A percentile compares a stretch with the other conserved stretches of the same genome.
phyloP scores from a whole-genome alignment of 129 eudicot genomes.

The Cynara cardunculus region DNA sequence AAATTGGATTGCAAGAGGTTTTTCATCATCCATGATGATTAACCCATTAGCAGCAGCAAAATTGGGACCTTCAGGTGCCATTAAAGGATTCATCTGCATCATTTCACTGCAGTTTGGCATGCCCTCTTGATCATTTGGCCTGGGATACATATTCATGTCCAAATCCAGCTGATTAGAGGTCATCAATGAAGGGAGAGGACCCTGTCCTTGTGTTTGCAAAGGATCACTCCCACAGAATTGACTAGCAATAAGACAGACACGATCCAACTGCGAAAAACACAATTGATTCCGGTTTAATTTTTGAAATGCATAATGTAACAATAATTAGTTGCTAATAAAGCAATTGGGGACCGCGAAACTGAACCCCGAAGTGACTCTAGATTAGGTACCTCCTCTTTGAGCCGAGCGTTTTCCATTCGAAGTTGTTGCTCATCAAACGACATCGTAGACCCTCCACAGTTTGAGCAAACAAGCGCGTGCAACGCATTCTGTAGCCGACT shows the following conservation, averaged over 20 bases:
- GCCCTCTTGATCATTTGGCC: slow-evolving; percentile 62
- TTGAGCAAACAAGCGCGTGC: slow-evolving; percentile 68
- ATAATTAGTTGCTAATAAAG: background rate
- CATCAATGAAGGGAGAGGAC: slow-evolving; percentile 43
- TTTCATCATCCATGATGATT: slow-evolving; percentile 69
- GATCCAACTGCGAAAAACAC: slow-evolving; percentile 58
- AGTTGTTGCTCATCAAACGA: slow-evolving; percentile 87
- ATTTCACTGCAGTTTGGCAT: slow-evolving; percentile 42
- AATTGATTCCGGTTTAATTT: background rate
- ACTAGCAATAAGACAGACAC: slow-evolving; percentile 60
- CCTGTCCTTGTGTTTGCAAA: slow-evolving; percentile 50
- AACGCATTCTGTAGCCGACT: slow-evolving; percentile 67
- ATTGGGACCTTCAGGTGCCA: slow-evolving; percentile 54
- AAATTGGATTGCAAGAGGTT: slow-evolving; percentile 58
- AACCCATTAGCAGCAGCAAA: slow-evolving; percentile 37
- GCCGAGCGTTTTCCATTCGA: slow-evolving; percentile 87
- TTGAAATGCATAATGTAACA: background rate
- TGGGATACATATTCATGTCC: slow-evolving; percentile 65
- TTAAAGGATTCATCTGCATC: slow-evolving; percentile 41
- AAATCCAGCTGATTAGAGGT: slow-evolving; percentile 45
- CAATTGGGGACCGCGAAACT: background rate
- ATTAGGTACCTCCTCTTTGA: slow-evolving; percentile 81
- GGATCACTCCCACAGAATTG: slow-evolving; percentile 61
- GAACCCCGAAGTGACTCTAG: background rate
- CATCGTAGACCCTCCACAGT: slow-evolving; percentile 85